Base-by-base conservation (phyloP, 495 filamentous ascomycete genomes). In the Poronia punctata region DNA sequence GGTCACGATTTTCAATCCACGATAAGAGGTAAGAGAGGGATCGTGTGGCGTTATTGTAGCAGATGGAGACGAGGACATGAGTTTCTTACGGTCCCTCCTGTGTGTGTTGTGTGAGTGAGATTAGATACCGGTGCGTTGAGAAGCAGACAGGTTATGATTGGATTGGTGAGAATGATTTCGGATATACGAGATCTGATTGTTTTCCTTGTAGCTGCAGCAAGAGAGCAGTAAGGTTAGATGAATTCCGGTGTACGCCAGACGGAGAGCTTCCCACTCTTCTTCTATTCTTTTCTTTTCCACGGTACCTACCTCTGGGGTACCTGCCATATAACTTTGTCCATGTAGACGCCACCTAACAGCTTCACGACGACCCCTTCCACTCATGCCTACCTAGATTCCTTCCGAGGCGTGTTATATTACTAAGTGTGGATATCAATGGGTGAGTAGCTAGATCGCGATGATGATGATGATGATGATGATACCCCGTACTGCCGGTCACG, bases 281-380 rank as follows among this genome's bases (percentile, higher is more conserved):
- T 31, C 36, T 40, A 4, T 28, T 40, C 38, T 31, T 21, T 28
- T 27, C 23, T 28, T 40, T 28, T 31, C 31, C 24, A n/a, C 18
- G 14, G 27, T 28, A 22, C n/a, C 27, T 40, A 19, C 27, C n/a
- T n/a, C n/a, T n/a, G n/a, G n/a, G n/a, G n/a, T n/a, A n/a, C n/a
- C n/a, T n/a, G n/a, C n/a, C n/a, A n/a, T n/a, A n/a, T n/a, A n/a
- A n/a, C n/a, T n/a, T n/a, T n/a, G n/a, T n/a, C n/a, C n/a, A n/a
- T n/a, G n/a, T 40, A 32, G 38, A 40, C 26, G 20, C 38, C 14
- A 41, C 38, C 28, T 41, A 34, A 34, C 38, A 6, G 8, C n/a
- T n/a, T n/a, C 34, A 41, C 21, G 20, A 25, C 21, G 27, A 24
- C 14, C 21, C 28, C 20, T 41, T 19, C 28, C 21, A 33, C 28